Conservation (phyloP, 352 stramenopile genomes). For the Hyaloperonospora brassicae region DNA sequence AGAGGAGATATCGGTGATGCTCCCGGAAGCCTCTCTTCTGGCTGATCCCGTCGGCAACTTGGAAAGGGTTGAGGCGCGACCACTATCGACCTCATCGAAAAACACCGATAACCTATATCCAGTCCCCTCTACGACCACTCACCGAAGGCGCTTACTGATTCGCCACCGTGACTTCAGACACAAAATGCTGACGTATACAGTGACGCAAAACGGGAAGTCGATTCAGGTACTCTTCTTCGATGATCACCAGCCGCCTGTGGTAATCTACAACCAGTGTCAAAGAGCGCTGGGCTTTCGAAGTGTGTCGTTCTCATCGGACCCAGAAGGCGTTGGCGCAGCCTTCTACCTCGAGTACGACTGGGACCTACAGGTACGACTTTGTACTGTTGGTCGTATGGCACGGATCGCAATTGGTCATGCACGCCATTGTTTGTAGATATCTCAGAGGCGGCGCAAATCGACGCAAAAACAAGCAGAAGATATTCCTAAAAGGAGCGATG, state of each 20-base stretch:
- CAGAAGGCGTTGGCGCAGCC: slow-evolving; percentile 42
- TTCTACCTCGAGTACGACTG: slow-evolving; percentile 78
- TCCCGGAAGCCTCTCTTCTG: slow-evolving; percentile 34
- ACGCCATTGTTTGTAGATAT: slow-evolving; percentile 8
- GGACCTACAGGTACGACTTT: slow-evolving; percentile 24
- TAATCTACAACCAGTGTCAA: slow-evolving; percentile 61
- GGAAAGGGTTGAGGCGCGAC: slow-evolving; percentile 14
- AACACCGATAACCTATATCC: slow-evolving; percentile 31
- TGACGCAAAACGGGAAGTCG: slow-evolving; percentile 36
- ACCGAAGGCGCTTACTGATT: slow-evolving; percentile 51
- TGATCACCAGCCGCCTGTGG: slow-evolving; percentile 53
- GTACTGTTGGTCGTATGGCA: background rate
- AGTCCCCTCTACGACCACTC: slow-evolving; percentile 33
- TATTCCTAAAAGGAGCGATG: background rate
- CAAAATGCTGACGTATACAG: slow-evolving; percentile 64
- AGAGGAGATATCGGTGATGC: slow-evolving; percentile 35
- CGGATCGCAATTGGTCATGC: background rate
- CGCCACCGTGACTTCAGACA: slow-evolving; percentile 39
- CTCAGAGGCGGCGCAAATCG: slow-evolving; percentile 7
- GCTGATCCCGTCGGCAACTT: slow-evolving; percentile 26
- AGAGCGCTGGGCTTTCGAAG: slow-evolving; percentile 42
- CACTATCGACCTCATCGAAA: slow-evolving; percentile 8
- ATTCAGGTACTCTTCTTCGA: slow-evolving; percentile 65
- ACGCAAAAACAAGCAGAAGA: slow-evolving; percentile 5
- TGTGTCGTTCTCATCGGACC: slow-evolving; percentile 34